Percentiles rank a stretch among this genome's conserved stretches.
These are phyloP conservation scores for Suhomyces kilbournensis DNA, from an alignment of 805 yeast genomes.

Conservation along the genomic window DNA sequence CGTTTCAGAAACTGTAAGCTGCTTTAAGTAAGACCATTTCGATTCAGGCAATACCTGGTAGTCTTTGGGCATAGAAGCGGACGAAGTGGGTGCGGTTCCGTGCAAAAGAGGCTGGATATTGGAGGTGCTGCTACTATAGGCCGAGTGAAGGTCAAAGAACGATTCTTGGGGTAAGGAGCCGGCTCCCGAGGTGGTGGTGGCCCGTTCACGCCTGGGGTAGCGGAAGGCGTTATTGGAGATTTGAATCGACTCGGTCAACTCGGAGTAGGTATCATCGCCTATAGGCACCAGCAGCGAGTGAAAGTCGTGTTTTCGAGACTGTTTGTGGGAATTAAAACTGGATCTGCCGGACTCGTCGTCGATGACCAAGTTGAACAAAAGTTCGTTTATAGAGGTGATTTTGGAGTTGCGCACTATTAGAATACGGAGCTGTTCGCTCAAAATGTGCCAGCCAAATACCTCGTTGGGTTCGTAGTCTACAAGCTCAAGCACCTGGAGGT, in stretches of 20 bases:
- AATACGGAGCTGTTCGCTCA: conserved; percentile 54
- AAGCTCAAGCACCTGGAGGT: conserved; percentile 58
- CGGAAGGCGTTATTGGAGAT: conserved; percentile 22
- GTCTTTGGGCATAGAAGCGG: conserved; percentile 9
- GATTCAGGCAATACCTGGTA: conserved; percentile 28
- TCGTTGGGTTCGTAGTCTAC: conserved; percentile 62
- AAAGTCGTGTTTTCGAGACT: conserved; percentile 12
- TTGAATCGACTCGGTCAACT: conserved; percentile 3
- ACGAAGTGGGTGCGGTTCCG: not conserved
- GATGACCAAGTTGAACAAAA: conserved; percentile 49
- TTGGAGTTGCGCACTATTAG: conserved; percentile 52
- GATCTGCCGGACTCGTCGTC: conserved; percentile 49
- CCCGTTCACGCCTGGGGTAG: conserved; percentile 22
- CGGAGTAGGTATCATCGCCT: conserved; percentile 9
- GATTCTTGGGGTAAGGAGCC: conserved; percentile 25
- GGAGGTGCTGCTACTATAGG: not conserved
- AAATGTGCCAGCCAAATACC: conserved; percentile 60
- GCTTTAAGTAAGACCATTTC: conserved; percentile 42
- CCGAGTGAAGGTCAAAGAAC: not conserved
- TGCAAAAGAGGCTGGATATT: not conserved
- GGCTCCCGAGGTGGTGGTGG: conserved; percentile 24
- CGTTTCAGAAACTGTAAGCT: conserved; percentile 39
- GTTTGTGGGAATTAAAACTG: conserved; percentile 26
- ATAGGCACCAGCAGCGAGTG: not conserved
- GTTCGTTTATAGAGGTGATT: conserved; percentile 50